Evolutionary conservation across 495 filamentous ascomycete genomes (phyloP), one percentile per base, ranked within the genome.

Genomic region (Penicillium ucsense): DNA sequence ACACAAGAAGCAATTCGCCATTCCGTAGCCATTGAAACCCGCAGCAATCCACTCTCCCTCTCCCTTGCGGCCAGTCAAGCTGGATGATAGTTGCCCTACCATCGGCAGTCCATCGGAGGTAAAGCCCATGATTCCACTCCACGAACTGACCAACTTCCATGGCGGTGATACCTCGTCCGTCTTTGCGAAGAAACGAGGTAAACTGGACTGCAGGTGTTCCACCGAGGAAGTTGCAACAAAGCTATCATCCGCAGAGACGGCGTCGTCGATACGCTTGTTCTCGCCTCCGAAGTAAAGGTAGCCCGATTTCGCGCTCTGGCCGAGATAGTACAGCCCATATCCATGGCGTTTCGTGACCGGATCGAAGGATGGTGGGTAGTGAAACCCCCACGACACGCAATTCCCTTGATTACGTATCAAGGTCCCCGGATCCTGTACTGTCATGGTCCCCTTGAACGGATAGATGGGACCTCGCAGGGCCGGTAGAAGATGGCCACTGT

Each of bases 91-190:
- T 3, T 60, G 55, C 0, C 88, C 88, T 2, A 94, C 82, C 69
- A 82, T 82, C 0, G 88, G 85, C 31, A 77, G 56, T 0, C 74
- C 70, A 58, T 92, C 88, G 1, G 80, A 64, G 5, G 74, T 79
- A 53, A 82, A 88, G 0, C 86, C 86, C 88, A 89, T 91, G 35
- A 91, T 83, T 0, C 88, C 88, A 8, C 81, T 85, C 88, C 88
- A 94, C 38, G 85, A 71, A 56, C 75, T 73, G n/a, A 63, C 39
- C 31, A 66, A 42, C n/a, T 40, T 38, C 61, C 61, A 64, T 4
- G 46, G 34, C 4, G 53, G 20, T 20, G 20, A 20, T 20, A 20
- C 9, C n/a, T 4, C 32, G 0, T 10, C 11, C 9, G 41, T 61
- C 65, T 6, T 79, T 68, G 44, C 70, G 38, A 54, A 85, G 63